Evolutionary conservation across 164 flowering plant genomes (phyloP).

Genomic region (Houttuynia cordata): DNA sequence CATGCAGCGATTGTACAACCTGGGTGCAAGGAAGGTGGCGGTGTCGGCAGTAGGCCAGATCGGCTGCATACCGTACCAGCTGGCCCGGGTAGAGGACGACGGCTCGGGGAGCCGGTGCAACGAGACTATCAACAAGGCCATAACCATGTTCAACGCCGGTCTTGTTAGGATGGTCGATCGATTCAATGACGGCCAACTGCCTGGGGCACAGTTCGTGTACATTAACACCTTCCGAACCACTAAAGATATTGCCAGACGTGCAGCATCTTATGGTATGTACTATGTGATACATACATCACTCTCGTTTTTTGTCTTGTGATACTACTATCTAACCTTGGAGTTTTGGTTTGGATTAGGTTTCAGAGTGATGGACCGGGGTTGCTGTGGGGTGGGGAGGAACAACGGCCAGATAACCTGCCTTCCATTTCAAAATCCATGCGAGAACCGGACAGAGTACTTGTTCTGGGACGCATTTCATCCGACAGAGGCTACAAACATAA

Average conservation of each 20-base stretch:
- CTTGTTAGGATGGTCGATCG: conserved; percentile 41
- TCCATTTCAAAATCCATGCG: conserved; percentile 72
- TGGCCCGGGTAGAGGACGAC: conserved; percentile 34
- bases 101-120: conserved; percentile 45
- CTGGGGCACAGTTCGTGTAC: conserved; percentile 64
- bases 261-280: conserved; percentile 36
- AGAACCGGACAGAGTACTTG: conserved; percentile 42
- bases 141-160: conserved; percentile 48
- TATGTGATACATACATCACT: neutral
- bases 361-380: conserved; percentile 64
- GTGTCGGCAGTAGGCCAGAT: conserved; percentile 65
- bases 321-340: too few relatives aligned
- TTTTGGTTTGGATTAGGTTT: conserved; percentile 35
- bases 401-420: conserved; percentile 85
- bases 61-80: conserved; percentile 86
- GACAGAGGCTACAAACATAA: conserved; percentile 46
- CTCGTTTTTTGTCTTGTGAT: neutral
- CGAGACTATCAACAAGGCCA: conserved; percentile 50
- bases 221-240: conserved; percentile 39
- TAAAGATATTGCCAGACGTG: conserved; percentile 30
- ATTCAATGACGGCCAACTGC: conserved; percentile 48
- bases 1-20: conserved; percentile 36
- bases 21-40: conserved; percentile 72
- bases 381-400: conserved; percentile 90
- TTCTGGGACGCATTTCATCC: conserved; percentile 94